Evolutionary conservation across 2,329 filamentous ascomycete species (phyloP), one percentile per base, ranked within the genome.

Genomic region (Pestalotiopsis sp.): DNA sequence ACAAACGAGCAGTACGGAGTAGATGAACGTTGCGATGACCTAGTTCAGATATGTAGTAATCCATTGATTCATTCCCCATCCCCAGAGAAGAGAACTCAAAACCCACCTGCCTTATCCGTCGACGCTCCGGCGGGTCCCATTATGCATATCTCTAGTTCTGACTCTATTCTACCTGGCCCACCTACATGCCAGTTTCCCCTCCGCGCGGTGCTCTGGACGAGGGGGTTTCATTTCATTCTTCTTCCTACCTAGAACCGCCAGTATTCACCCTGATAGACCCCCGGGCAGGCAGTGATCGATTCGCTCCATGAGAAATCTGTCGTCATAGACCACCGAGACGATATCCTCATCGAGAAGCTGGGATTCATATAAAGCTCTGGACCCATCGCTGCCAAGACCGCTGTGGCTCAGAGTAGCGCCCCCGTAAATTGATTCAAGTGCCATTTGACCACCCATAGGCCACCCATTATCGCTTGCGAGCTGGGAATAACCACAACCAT

Each of bases 301-400:
- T 56, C 45, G 63, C 45, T 20, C 13, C 14, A 38, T 56, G 4
- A 23, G 13, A 38, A 36, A 9, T 57, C 14, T 66, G 41, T 66
- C 63, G 63, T 66, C 63, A 66, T 66, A 66, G 63, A 58, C 20
- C 4, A 17, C 63, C 63, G 63, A 66, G 23, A 7, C 41, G n/a
- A 14, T 66, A 57, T 56, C 63, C 49, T 25, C 41, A 66, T 57
- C 9, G 13, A 66, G 63, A 56, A 66, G 63, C 36, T 66, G 45
- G 38, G 20, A 64, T 38, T 64, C 14, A 36, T 62, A 62, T 36
- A 62, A 62, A 36, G 25, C 27, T 17, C 9, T n/a, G 36, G n/a
- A 17, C 31, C 59, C 59, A 62, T 38, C 17, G 20, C 59, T 39
- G 59, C 59, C 59, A 62, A 62, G 59, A 62, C 59, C n/a, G 20